Percentiles rank a stretch among this genome's conserved stretches.
phyloP scores from a whole-genome alignment of 768 basidiomycete genomes.

The Mycena crocata region DNA sequence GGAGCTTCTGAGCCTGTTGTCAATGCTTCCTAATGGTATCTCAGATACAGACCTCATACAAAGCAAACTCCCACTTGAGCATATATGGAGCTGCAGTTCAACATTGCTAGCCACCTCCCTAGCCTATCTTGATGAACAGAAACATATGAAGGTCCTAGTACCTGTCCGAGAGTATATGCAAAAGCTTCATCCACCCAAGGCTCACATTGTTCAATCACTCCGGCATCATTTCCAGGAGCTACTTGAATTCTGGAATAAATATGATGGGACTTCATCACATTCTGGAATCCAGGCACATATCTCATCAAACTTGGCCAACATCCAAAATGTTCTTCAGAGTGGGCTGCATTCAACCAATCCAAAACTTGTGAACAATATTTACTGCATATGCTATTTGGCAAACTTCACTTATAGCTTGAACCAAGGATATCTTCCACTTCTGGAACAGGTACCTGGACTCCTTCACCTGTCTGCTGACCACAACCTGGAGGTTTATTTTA shows the following conservation, averaged over 20 bases:
- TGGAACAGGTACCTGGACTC: too few relatives aligned
- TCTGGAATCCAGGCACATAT: background rate
- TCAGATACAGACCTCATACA: background rate
- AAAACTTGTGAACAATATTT: background rate
- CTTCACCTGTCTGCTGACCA: background rate
- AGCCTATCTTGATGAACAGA: background rate
- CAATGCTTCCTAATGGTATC: background rate
- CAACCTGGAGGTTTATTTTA: background rate
- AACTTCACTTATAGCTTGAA: background rate
- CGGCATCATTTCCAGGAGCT: background rate
- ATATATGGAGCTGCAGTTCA: background rate
- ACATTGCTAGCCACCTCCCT: background rate
- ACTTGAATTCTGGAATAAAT: background rate
- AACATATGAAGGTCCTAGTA: background rate
- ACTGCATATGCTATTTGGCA: background rate
- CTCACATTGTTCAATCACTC: background rate
- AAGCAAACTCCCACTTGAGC: background rate
- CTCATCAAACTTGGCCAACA: background rate
- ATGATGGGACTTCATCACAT: background rate
- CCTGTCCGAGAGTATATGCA: conserved; percentile 1
- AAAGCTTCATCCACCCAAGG: background rate
- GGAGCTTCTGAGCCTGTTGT: background rate
- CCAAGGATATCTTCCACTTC: background rate
- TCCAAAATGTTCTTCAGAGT: background rate
- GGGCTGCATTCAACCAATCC: background rate